Evolutionary conservation across 2,329 filamentous ascomycete genomes (phyloP).

Genomic region (Trichoderma sp.): DNA sequence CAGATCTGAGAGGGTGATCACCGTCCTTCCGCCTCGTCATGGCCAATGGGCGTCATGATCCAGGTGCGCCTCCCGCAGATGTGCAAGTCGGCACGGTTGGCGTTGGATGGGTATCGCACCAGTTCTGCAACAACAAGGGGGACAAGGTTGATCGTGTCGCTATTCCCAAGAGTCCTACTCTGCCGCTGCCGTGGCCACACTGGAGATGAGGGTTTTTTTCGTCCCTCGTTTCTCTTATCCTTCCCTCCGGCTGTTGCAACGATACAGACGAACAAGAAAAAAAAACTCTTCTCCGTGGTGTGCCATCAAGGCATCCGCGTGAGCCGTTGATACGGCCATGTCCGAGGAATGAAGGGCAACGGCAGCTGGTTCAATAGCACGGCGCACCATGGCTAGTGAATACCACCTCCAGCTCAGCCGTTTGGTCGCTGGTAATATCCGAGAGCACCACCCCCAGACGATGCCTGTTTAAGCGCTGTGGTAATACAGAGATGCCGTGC

Average conservation of each 20-base stretch:
- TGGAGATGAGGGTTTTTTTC: background rate
- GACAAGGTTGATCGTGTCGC: background rate
- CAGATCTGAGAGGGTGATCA: constrained; percentile 18
- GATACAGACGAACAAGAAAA: background rate
- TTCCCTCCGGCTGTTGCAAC: background rate
- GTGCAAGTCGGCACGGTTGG: background rate
- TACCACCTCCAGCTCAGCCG: constrained; percentile 2
- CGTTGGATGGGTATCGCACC: constrained; percentile 4
- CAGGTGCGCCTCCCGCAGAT: constrained; percentile 9
- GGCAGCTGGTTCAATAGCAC: background rate
- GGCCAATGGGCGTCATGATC: constrained; percentile 10
- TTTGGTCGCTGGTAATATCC: constrained; percentile 16
- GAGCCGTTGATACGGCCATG: constrained; percentile 9
- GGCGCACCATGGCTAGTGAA: constrained; percentile 12
- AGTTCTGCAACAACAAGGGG: constrained; percentile 11
- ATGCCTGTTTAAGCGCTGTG: background rate
- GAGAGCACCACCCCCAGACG: constrained; percentile 8
- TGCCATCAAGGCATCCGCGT: constrained; percentile 6
- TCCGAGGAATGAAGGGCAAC: constrained; percentile 1
- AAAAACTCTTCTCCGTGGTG: background rate
- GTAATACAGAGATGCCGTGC: constrained; percentile 2
- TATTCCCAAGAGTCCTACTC: constrained; percentile 11
- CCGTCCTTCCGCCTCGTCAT: constrained; percentile 11
- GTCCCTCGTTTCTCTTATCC: background rate
- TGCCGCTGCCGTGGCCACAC: background rate